These are phyloP conservation scores for Ascodesmis nigricans DNA, from an alignment of 495 filamentous ascomycete species.

Conservation along the genomic window DNA sequence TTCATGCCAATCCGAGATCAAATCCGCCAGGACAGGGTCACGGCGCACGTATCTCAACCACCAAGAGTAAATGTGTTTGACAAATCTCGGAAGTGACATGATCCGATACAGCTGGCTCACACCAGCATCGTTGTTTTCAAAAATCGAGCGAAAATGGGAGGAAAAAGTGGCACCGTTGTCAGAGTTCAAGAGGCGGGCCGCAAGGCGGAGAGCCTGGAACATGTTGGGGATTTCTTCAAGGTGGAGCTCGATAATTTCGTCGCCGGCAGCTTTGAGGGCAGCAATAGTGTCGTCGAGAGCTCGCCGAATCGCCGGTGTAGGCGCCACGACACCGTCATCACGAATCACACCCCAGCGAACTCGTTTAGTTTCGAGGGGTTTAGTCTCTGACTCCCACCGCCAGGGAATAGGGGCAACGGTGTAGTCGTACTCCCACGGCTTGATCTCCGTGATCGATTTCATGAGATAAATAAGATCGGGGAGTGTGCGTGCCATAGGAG, in stretches of 20 bases:
- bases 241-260: conserved; percentile 51
- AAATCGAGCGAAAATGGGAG: conserved; percentile 32
- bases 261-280: conserved; percentile 47
- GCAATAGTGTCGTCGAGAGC: conserved; percentile 48
- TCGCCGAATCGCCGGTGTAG: conserved; percentile 61
- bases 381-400: conserved; percentile 34
- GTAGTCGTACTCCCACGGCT: conserved; percentile 83
- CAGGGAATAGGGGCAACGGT: conserved; percentile 68
- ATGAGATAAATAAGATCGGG: conserved; percentile 72
- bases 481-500: conserved; percentile 79
- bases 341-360: conserved; percentile 57
- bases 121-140: conserved; percentile 65
- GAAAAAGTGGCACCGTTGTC: conserved; percentile 71
- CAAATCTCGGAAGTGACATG: conserved; percentile 46
- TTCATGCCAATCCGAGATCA: conserved; percentile 47
- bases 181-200: conserved; percentile 62
- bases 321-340: conserved; percentile 70
- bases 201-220: conserved; percentile 54
- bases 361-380: conserved; percentile 31
- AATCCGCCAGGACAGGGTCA: conserved; percentile 54
- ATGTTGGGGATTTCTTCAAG: conserved; percentile 24
- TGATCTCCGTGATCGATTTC: conserved; percentile 52
- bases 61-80: conserved; percentile 72
- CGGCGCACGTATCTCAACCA: conserved; percentile 65
- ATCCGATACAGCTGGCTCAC: conserved; percentile 49